A percentile compares a stretch with the other conserved stretches of the same genome.
These are phyloP conservation scores for barley (Hordeum vulgare) DNA, from an alignment of 176 grass and related monocot species.

Conservation along the genomic window MorexV3_pseudomolecules_assembly NC_058518.1:450159829-450160328, in stretches of 20 bases:
- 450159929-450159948: not conserved
- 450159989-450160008: not conserved
- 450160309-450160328: constrained; percentile 26
- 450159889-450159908: not conserved
- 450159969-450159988: not conserved
- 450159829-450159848: not conserved
- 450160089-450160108: not conserved
- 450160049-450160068: not conserved
- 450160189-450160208: not conserved
- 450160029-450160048: not conserved
- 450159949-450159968: not conserved
- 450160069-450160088: not conserved
- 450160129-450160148: not conserved
- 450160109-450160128: not conserved
- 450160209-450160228: not conserved
- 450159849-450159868: not conserved
- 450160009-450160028: not conserved
- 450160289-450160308: not conserved
- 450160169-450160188: not conserved
- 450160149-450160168: not conserved
- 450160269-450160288: not conserved
- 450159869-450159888: not conserved
- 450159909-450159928: not conserved
- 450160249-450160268: not conserved
- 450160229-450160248: not conserved